Evolutionary conservation across 2,329 filamentous ascomycete species (phyloP).

Genomic region (Penicillium sp.): DNA sequence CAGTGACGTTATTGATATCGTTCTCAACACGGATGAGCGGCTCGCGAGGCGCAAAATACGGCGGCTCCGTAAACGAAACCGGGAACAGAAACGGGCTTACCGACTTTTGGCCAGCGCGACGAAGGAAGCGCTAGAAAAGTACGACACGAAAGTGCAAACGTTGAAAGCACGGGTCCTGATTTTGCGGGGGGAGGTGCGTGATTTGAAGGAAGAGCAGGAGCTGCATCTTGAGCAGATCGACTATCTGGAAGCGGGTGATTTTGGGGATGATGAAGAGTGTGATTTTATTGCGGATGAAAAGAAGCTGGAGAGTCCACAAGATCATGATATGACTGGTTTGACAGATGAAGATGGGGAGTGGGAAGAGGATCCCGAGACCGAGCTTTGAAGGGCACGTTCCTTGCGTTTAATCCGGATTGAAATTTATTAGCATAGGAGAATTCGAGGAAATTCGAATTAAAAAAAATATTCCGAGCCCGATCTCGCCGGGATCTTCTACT

Average conservation of each 20-base stretch:
- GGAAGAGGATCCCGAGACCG: not conserved
- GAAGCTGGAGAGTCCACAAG: not conserved
- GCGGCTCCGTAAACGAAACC: slow-evolving; percentile 19
- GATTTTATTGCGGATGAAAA: not conserved
- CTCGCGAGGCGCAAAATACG: slow-evolving; percentile 22
- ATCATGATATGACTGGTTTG: not conserved
- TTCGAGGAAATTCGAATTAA: not conserved
- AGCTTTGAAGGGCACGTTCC: not conserved
- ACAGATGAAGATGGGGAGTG: not conserved
- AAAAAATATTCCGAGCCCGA: not conserved
- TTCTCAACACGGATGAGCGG: slow-evolving; percentile 21
- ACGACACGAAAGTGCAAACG: slow-evolving; percentile 10
- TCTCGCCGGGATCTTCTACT: too few relatives aligned
- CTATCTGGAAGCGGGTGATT: not conserved
- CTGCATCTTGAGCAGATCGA: not conserved
- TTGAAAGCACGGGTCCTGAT: not conserved
- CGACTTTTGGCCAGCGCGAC: slow-evolving; percentile 15
- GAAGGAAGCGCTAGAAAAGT: slow-evolving; percentile 14
- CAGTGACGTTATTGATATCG: slow-evolving; percentile 27
- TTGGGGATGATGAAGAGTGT: not conserved
- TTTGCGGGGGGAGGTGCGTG: not conserved
- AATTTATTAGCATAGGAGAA: not conserved
- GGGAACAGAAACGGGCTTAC: slow-evolving; percentile 21
- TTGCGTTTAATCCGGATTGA: not conserved
- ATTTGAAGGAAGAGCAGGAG: not conserved